These are phyloP conservation scores for Fusarium hostae DNA, from an alignment of 2,329 filamentous ascomycete genomes.

Conservation along the genomic window DNA sequence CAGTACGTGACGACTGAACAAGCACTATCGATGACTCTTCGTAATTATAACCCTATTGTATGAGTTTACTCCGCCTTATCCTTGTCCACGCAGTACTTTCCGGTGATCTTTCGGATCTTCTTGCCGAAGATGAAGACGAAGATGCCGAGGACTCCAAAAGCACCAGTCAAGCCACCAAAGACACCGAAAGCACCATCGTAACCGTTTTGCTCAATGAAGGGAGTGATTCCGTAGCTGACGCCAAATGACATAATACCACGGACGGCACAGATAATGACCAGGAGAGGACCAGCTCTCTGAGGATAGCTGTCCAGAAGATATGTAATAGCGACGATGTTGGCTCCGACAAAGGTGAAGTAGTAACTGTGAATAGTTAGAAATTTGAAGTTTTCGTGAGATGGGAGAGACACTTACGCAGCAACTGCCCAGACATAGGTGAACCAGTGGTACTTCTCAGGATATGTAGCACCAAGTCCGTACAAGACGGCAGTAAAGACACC, in stretches of 20 bases:
- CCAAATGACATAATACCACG: slow-evolving; percentile 37
- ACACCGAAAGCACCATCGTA: slow-evolving; percentile 17
- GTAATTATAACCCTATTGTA: fast-evolving
- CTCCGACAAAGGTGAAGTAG: slow-evolving; percentile 23
- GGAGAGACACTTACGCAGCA: slow-evolving; percentile 1
- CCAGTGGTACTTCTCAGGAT: slow-evolving; percentile 24
- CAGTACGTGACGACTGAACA: too few species aligned
- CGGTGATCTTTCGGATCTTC: slow-evolving; percentile 11
- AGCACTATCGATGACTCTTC: fast-evolving
- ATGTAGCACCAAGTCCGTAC: slow-evolving; percentile 1
- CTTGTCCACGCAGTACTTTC: slow-evolving; percentile 11
- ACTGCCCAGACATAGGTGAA: slow-evolving; percentile 21
- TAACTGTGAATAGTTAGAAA: not conserved
- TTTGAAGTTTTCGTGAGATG: not conserved
- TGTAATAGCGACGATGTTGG: slow-evolving; percentile 39
- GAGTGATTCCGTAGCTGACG: slow-evolving; percentile 35
- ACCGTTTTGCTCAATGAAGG: slow-evolving; percentile 24
- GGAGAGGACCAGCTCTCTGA: slow-evolving; percentile 31
- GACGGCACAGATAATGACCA: slow-evolving; percentile 39
- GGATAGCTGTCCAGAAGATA: slow-evolving; percentile 40
- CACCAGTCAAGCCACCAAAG: slow-evolving; percentile 16
- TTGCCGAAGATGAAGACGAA: slow-evolving; percentile 21
- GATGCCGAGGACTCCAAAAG: slow-evolving; percentile 10
- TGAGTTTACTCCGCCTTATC: slow-evolving; percentile 3
- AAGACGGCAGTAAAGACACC: slow-evolving; percentile 22